Base-by-base conservation (phyloP, 2,329 filamentous ascomycete species). In the Hyphodiscus sp. region DNA sequence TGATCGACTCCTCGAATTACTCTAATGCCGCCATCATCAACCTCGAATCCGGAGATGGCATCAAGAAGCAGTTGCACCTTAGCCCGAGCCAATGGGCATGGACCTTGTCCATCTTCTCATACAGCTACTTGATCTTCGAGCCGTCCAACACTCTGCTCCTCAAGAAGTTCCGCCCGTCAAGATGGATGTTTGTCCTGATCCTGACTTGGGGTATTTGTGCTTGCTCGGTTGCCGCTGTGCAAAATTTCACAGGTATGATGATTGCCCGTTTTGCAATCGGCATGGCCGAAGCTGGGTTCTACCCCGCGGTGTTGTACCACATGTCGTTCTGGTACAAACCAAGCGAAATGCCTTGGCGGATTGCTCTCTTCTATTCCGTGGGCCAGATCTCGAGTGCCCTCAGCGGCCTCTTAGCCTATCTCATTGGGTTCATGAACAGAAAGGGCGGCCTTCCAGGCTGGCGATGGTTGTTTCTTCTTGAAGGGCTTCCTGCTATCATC, bases 11-110 rank as follows among this genome's bases (percentile, higher is more conserved):
- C 2, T 64, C 61, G 45, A 73, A 73, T 53, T 71, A 70, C 55
- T 65, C 70, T 15, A 73, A 72, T 20, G 68, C 70, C 1, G 70
- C 70, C 11, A 73, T 73, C 48, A 71, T 72, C 62, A 72, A 72
- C 49, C 63, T 72, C 20, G 70, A 72, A 58, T 56, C 64, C 20
- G 69, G 70, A 19, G 70, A 68, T 2, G 68, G 68, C 20, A 72
- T 73, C 56, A 73, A 73, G 52, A 67, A 68, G 53, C 63, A 71
- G 51, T 68, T 73, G 2, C 52, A 63, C 20, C 58, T 71, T 11
- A 63, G 47, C 33, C 47, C 68, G 1, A 61, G 60, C 0, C 64
- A 72, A 54, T 73, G 70, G 70, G 61, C 70, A 1, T 73, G 70
- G 70, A 68, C 67, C 0, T 47, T 60, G 59, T 71, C 69, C 11